Conservation (phyloP, 352 stramenopile genomes). For the Phytopythium delawarense region DNA sequence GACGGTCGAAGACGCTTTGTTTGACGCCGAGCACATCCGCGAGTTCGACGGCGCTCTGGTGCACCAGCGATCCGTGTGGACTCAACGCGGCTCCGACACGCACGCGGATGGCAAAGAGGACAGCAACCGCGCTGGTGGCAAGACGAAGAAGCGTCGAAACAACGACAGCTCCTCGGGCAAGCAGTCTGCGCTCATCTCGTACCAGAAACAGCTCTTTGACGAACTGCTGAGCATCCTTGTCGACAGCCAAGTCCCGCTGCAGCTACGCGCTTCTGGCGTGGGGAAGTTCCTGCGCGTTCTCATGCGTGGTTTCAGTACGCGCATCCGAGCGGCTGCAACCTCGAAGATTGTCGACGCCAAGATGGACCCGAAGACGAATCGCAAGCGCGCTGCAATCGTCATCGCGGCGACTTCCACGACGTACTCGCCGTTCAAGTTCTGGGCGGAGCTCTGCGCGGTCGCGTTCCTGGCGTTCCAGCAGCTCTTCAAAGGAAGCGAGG, state of each 20-base stretch:
- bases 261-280: slow-evolving; percentile 38
- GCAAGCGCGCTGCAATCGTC: slow-evolving; percentile 69
- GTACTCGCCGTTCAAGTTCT: slow-evolving; percentile 86
- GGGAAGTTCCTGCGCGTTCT: slow-evolving; percentile 64
- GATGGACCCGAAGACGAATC: slow-evolving; percentile 64
- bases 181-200: slow-evolving; percentile 50
- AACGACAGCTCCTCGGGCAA: slow-evolving; percentile 16
- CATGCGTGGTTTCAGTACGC: slow-evolving; percentile 44
- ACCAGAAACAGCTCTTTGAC: slow-evolving; percentile 79
- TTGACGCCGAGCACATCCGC: slow-evolving; percentile 71
- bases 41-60: slow-evolving; percentile 67
- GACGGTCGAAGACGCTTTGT: slow-evolving; percentile 67
- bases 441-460: slow-evolving; percentile 75
- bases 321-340: slow-evolving; percentile 56
- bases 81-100: not conserved
- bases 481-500: slow-evolving; percentile 2
- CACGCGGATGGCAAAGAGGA: not conserved
- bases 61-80: slow-evolving; percentile 5
- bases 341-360: slow-evolving; percentile 74
- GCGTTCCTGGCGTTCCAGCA: slow-evolving; percentile 41
- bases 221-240: slow-evolving; percentile 54
- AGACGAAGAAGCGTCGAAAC: slow-evolving; percentile 45
- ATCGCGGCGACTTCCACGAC: slow-evolving; percentile 70
- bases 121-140: not conserved
- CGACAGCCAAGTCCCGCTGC: slow-evolving; percentile 21